Percentiles rank a stretch among this genome's conserved stretches.
Conservation (phyloP, 768 basidiomycete species). For the Pseudohyphozyma bogoriensis region DNA sequence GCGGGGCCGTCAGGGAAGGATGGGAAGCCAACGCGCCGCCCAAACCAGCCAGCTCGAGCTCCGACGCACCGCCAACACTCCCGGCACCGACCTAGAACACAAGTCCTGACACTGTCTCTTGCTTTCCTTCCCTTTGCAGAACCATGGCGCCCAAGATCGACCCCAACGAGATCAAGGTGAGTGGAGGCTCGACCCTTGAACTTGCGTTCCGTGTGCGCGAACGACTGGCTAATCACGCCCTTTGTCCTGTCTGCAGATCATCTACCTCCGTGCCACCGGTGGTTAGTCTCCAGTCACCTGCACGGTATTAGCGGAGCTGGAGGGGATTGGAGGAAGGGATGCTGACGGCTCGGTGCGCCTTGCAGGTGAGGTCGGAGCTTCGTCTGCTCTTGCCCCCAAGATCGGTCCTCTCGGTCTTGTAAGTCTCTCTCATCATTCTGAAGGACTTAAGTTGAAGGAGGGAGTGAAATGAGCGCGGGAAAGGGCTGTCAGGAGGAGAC, state of each 20-base stretch:
- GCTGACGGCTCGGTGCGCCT: neutral
- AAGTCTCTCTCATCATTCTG: slow-evolving; percentile 37
- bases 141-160: slow-evolving; percentile 46
- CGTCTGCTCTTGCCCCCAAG: slow-evolving; percentile 96
- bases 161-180: slow-evolving; percentile 81
- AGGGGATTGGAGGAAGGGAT: neutral
- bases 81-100: too few relatives aligned
- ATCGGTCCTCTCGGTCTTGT: slow-evolving; percentile 99
- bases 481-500: neutral
- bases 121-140: too few relatives aligned
- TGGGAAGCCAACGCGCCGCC: too few relatives aligned
- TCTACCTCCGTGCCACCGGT: slow-evolving; percentile 95
- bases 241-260: slow-evolving; percentile 49
- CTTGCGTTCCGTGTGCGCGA: neutral
- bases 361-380: slow-evolving; percentile 59
- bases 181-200: slow-evolving; percentile 6
- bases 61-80: too few relatives aligned
- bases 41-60: too few relatives aligned
- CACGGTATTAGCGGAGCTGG: neutral
- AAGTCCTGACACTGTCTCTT: too few relatives aligned
- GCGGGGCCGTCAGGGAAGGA: too few relatives aligned
- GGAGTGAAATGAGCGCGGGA: neutral
- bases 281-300: slow-evolving; percentile 73
- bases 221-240: neutral
- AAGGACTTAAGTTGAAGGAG: neutral